These are phyloP conservation scores for Boletus mariae DNA, from an alignment of 1,284 basidiomycete genomes.

Conservation along the genomic window DNA sequence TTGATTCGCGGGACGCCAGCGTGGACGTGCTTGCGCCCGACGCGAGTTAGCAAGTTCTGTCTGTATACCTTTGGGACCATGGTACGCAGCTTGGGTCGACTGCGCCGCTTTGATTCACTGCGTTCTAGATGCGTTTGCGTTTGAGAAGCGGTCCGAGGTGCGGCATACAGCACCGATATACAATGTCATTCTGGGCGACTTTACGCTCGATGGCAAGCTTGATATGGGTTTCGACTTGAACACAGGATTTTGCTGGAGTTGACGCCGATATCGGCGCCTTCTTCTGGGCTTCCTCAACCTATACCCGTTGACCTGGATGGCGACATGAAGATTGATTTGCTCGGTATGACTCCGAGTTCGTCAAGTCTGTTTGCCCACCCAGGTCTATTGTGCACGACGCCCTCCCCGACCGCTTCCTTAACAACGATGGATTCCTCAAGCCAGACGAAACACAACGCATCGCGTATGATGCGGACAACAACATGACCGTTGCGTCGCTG, in stretches of 20 bases:
- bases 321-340: slow-evolving; percentile 84
- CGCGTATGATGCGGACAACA: no score
- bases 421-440: slow-evolving; percentile 25
- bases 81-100: slow-evolving; percentile 39
- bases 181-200: slow-evolving; percentile 91
- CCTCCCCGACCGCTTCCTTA: no score
- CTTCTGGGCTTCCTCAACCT: slow-evolving; percentile 75
- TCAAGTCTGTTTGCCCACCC: slow-evolving; percentile 34
- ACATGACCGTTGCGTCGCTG: no score
- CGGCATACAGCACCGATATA: slow-evolving; percentile 52
- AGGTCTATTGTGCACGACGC: no score
- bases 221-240: slow-evolving; percentile 41
- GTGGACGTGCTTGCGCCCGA: slow-evolving; percentile 79
- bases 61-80: slow-evolving; percentile 83
- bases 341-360: slow-evolving; percentile 57
- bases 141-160: slow-evolving; percentile 52
- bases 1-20: slow-evolving; percentile 39
- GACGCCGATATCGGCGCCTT: slow-evolving; percentile 50
- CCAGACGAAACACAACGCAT: no score
- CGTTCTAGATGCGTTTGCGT: slow-evolving; percentile 56
- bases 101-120: not conserved
- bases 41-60: slow-evolving; percentile 68
- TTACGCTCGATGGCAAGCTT: slow-evolving; percentile 86
- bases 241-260: slow-evolving; percentile 5
- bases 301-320: slow-evolving; percentile 85